A percentile compares a stretch with the other conserved stretches of the same genome.
phyloP scores from a whole-genome alignment of 495 filamentous ascomycete genomes.

The Entonaema liquescens region DNA sequence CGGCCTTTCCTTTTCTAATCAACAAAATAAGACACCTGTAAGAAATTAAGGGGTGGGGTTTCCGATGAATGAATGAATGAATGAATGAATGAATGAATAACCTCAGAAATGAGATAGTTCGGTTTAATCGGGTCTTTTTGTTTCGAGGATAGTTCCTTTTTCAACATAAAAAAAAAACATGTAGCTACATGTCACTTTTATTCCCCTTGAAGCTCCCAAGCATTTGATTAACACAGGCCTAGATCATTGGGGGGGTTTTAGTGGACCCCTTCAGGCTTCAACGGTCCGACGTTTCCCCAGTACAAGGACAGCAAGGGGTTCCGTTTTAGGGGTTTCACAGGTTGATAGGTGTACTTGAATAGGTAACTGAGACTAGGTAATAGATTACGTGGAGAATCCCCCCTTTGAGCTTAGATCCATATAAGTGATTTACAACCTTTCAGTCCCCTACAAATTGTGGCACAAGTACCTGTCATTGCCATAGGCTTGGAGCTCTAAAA shows the following conservation, averaged over 20 bases:
- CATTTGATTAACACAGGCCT: slow-evolving; percentile 30
- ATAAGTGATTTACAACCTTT: neutral
- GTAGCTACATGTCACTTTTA: slow-evolving; percentile 20
- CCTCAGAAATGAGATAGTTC: slow-evolving; percentile 15
- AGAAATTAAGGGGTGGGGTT: slow-evolving; percentile 4
- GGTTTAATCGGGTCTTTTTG: slow-evolving; percentile 3
- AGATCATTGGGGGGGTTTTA: slow-evolving; percentile 19
- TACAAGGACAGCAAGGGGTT: slow-evolving; percentile 19
- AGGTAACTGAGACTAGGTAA: neutral
- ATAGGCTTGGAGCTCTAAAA: slow-evolving; percentile 1
- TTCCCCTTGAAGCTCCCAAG: slow-evolving; percentile 44
- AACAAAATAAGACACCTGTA: slow-evolving; percentile 21
- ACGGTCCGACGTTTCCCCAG: slow-evolving; percentile 47
- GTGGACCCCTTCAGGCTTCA: slow-evolving; percentile 24
- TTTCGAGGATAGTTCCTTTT: slow-evolving; percentile 23
- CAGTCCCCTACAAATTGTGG: neutral
- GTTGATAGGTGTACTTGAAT: too few relatives aligned
- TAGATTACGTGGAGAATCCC: neutral
- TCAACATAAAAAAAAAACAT: slow-evolving; percentile 22
- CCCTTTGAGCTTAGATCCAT: neutral
- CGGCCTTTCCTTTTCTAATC: slow-evolving; percentile 9
- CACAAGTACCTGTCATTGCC: slow-evolving; percentile 22
- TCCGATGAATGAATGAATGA: neutral
- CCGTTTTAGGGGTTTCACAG: neutral
- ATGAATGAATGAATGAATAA: slow-evolving; percentile 11